Evolutionary conservation across 352 stramenopile species (phyloP).

Genomic region (Aphanomyces cochlioides): DNA sequence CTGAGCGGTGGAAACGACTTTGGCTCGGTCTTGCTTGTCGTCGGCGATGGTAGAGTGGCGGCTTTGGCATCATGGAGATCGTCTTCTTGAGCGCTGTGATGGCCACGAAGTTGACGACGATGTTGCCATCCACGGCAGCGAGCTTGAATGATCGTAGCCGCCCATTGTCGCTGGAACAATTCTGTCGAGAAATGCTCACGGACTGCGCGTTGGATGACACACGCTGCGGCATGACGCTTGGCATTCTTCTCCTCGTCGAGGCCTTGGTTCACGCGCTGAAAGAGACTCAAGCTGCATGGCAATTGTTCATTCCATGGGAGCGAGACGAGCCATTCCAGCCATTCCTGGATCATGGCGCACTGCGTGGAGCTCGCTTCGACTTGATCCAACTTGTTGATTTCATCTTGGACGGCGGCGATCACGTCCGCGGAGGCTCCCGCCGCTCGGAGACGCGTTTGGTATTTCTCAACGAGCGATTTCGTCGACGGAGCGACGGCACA

Average conservation of each 20-base stretch:
- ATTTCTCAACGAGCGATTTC: constrained; percentile 31
- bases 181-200: constrained; percentile 39
- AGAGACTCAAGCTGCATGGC: constrained; percentile 36
- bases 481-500: background rate
- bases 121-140: constrained; percentile 12
- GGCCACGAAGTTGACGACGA: constrained; percentile 7
- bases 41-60: background rate
- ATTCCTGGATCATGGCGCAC: constrained; percentile 42
- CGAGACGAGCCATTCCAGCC: constrained; percentile 57
- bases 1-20: background rate
- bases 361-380: constrained; percentile 36
- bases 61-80: constrained; percentile 12
- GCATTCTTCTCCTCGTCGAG: constrained; percentile 28
- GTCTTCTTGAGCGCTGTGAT: background rate
- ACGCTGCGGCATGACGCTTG: constrained; percentile 34
- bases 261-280: constrained; percentile 44
- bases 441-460: constrained; percentile 32
- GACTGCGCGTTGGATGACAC: constrained; percentile 44
- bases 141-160: constrained; percentile 41
- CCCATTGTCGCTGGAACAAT: constrained; percentile 35
- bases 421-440: constrained; percentile 35
- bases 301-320: constrained; percentile 47
- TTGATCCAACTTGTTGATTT: constrained; percentile 46
- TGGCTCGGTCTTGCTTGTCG: background rate
- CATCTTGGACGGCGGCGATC: constrained; percentile 40